A percentile compares a stretch with the other conserved stretches of the same genome.
Conservation (phyloP, 2,329 filamentous ascomycete genomes). For the Talaromyces sp. region DNA sequence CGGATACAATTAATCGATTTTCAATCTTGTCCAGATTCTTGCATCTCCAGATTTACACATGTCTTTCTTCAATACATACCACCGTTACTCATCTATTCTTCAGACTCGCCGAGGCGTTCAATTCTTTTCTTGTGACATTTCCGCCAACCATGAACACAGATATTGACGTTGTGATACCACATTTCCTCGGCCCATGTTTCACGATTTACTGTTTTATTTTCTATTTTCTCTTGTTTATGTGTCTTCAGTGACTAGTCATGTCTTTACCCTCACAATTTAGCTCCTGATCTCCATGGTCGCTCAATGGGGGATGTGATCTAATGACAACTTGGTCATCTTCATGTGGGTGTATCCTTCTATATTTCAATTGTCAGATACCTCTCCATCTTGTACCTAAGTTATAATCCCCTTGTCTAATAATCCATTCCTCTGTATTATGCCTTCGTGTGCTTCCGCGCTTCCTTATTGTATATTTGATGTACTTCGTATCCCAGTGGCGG, state of each 20-base stretch:
- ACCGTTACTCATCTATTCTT: constrained; percentile 7
- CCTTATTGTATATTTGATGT: too few species aligned
- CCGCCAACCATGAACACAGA: constrained; percentile 16
- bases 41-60: neutral
- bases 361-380: constrained; percentile 36
- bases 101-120: constrained; percentile 8
- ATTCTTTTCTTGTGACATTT: constrained; percentile 16
- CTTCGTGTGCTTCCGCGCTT: neutral
- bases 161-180: constrained; percentile 30
- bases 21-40: constrained; percentile 3
- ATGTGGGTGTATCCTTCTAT: constrained; percentile 18
- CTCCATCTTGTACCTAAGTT: constrained; percentile 34
- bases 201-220: constrained; percentile 22
- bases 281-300: neutral
- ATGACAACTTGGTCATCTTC: constrained; percentile 6
- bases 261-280: constrained; percentile 9
- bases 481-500: too few species aligned
- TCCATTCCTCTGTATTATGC: constrained; percentile 4
- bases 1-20: constrained; percentile 34
- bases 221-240: constrained; percentile 7
- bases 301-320: neutral
- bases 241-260: constrained; percentile 6
- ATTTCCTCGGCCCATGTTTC: constrained; percentile 27
- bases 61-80: constrained; percentile 18
- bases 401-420: constrained; percentile 28